A percentile compares a stretch with the other conserved stretches of the same genome.
phyloP scores from a whole-genome alignment of 2,329 filamentous ascomycete species.

The Microthyrium microscopicum region DNA sequence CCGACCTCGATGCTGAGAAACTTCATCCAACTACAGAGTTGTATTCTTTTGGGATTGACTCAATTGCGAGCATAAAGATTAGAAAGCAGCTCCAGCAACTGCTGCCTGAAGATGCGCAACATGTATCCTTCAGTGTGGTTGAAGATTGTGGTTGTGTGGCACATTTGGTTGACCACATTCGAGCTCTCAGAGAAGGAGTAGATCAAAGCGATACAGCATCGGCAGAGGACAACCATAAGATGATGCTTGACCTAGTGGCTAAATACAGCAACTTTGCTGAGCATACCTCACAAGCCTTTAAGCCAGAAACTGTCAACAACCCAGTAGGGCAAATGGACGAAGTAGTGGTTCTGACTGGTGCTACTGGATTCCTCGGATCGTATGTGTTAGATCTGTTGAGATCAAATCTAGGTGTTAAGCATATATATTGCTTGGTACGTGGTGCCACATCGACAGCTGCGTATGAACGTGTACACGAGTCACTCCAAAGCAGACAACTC shows the following conservation, averaged over 20 bases:
- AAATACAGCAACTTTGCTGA: neutral
- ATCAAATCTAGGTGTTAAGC: conserved; percentile 14
- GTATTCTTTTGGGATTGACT: neutral
- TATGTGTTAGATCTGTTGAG: conserved; percentile 32
- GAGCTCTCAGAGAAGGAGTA: no score
- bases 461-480: conserved; percentile 10
- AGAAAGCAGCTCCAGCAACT: neutral
- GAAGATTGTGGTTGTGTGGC: conserved; percentile 3
- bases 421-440: conserved; percentile 37
- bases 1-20: neutral
- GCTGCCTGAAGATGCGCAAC: neutral
- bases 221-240: neutral
- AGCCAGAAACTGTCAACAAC: no score
- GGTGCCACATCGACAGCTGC: conserved; percentile 21
- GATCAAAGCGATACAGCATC: no score
- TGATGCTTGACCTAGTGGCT: neutral
- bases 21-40: neutral
- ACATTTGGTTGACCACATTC: no score
- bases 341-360: conserved; percentile 39
- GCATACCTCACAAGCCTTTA: no score
- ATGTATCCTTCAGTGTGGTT: conserved; percentile 1
- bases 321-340: no score
- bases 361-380: conserved; percentile 47
- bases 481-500: neutral
- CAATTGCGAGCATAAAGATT: neutral